Base-by-base conservation (phyloP, 257 asterid species). In the Paraleonurus japonicus region DNA sequence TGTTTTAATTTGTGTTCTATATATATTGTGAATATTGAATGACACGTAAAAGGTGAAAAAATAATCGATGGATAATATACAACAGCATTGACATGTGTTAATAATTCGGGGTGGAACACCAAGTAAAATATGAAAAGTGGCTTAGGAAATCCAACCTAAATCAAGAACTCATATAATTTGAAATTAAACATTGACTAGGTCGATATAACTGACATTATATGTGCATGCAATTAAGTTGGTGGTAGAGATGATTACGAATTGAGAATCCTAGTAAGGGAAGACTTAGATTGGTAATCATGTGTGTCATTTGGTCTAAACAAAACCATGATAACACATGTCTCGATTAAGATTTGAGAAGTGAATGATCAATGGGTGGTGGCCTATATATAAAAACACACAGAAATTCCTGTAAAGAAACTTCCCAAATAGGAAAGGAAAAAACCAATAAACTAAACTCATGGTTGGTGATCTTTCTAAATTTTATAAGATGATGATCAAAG, bases 371-470 rank as follows among this genome's bases (percentile, higher is more conserved):
- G 13, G 66, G 27, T 33, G 66, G 69, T 50, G 77, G 69, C 71
- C 72, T n/a, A 22, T 19, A 8, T 69, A 69, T 71, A 33, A 35
- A 35, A 45, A 73, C 69, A 39, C 41, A 37, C 20, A 45, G 16
- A 73, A 39, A 67, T 20, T 11, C 35, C 70, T 63, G 60, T 65
- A 73, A 76, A 59, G 10, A 39, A 61, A 47, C 48, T 71, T 71
- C 79, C 81, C 22, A 66, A 61, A 66, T 61, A 61, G 82, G 82
- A 81, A 74, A 70, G 71, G 43, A 60, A 8, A 53, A 12, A 60
- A 28, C 5, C 43, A 32, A 69, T 43, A 47, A 69, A 51, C 33
- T n/a, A 72, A 58, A 70, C 41, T 19, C 15, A 74, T 69, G 61
- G 47, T 26, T 59, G 62, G 64, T 70, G 63, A 39, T 60, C 59